Conservation (phyloP, 2,329 filamentous ascomycete species). For the Xylaria sp. region DNA sequence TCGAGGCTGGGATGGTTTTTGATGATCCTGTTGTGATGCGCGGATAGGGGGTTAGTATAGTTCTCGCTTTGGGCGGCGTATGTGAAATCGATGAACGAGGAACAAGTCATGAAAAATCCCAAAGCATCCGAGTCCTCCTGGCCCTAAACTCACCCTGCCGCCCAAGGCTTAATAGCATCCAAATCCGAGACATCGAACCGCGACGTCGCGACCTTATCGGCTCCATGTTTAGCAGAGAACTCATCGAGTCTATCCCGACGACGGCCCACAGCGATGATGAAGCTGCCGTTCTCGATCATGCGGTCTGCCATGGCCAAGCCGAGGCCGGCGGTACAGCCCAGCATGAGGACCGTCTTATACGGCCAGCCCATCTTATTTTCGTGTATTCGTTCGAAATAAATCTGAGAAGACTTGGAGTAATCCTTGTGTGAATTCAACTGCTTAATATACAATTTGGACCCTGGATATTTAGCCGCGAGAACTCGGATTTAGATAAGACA, state of each 20-base stretch:
- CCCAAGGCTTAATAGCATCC: conserved; percentile 54
- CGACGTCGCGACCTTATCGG: conserved; percentile 52
- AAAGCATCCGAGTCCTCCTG: neutral
- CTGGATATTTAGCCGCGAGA: conserved; percentile 25
- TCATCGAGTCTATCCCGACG: conserved; percentile 62
- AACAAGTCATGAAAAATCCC: neutral
- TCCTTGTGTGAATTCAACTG: neutral
- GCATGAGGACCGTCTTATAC: conserved; percentile 46
- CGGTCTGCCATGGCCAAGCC: conserved; percentile 47
- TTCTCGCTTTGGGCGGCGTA: neutral
- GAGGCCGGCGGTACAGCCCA: conserved; percentile 47
- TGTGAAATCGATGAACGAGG: neutral
- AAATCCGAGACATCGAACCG: conserved; percentile 58
- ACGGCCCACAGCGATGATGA: conserved; percentile 66
- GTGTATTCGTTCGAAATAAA: neutral
- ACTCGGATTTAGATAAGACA: neutral
- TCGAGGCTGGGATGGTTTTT: conserved; percentile 60
- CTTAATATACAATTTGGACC: neutral
- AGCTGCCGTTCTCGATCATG: conserved; percentile 57
- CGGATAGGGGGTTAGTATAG: neutral
- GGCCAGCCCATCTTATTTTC: conserved; percentile 40
- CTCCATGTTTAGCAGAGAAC: conserved; percentile 59
- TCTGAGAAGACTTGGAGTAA: neutral
- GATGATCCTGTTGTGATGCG: conserved; percentile 46
- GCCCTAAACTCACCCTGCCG: conserved; percentile 46